Conservation (phyloP, 2,329 filamentous ascomycete species). For the Fusarium domesticum region DNA sequence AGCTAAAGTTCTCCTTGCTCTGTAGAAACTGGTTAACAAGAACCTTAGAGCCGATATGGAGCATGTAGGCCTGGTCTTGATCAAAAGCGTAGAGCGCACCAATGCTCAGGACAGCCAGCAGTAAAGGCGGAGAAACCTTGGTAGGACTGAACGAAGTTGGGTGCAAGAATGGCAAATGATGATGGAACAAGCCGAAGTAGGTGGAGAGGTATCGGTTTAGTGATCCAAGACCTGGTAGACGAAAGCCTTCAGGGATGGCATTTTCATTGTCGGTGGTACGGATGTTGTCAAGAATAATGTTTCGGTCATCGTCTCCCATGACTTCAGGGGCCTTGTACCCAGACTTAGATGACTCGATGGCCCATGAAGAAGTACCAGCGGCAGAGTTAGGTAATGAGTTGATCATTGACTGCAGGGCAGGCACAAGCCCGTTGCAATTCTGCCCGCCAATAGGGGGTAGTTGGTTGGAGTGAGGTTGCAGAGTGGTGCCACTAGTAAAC, state of each 20-base stretch:
- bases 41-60: slow-evolving; percentile 96
- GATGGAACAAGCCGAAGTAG: slow-evolving; percentile 96
- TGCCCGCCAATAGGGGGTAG: slow-evolving; percentile 68
- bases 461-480: slow-evolving; percentile 58
- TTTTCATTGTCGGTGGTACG: slow-evolving; percentile 75
- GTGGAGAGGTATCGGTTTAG: slow-evolving; percentile 91
- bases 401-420: slow-evolving; percentile 68
- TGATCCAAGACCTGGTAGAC: slow-evolving; percentile 73
- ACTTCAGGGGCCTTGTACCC: slow-evolving; percentile 75
- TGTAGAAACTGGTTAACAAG: slow-evolving; percentile 95
- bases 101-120: slow-evolving; percentile 89
- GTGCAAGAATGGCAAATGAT: slow-evolving; percentile 93
- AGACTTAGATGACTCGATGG: slow-evolving; percentile 64
- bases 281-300: slow-evolving; percentile 82
- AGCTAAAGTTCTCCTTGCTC: slow-evolving; percentile 98
- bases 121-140: slow-evolving; percentile 73
- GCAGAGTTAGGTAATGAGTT: slow-evolving; percentile 67
- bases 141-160: slow-evolving; percentile 85
- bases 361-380: slow-evolving; percentile 69
- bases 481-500: slow-evolving; percentile 56
- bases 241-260: slow-evolving; percentile 83
- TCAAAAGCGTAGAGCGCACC: slow-evolving; percentile 96
- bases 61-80: slow-evolving; percentile 92
- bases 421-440: slow-evolving; percentile 56
- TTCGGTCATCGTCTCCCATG: slow-evolving; percentile 78